Percentiles rank a stretch among this genome's conserved stretches.
These are phyloP conservation scores for Pisolithus thermaeus DNA, from an alignment of 1,284 basidiomycete species.

Conservation along the genomic window DNA sequence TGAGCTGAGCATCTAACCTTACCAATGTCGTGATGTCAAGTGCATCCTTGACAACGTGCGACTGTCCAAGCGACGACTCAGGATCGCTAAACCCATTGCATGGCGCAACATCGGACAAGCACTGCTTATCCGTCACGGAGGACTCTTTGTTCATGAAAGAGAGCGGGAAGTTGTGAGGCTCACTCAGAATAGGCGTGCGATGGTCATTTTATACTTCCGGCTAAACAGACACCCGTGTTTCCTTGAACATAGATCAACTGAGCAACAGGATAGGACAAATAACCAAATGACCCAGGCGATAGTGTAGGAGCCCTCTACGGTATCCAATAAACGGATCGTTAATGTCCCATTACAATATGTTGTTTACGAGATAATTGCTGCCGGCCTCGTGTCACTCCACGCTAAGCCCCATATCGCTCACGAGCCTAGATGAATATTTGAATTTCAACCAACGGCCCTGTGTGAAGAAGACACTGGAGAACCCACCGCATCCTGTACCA, in stretches of 20 bases:
- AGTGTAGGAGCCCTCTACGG: not conserved
- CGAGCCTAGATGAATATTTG: conserved; percentile 6
- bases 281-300: not conserved
- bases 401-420: conserved; percentile 9
- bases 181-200: not conserved
- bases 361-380: not conserved
- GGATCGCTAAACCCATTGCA: not conserved
- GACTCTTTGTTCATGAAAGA: not conserved
- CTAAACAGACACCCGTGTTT: not conserved
- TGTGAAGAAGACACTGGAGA: not conserved
- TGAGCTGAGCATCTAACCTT: not conserved
- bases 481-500: conserved; percentile 65
- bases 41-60: not conserved
- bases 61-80: not conserved
- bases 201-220: not conserved
- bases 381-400: not conserved
- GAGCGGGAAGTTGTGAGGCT: not conserved
- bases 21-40: not conserved
- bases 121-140: not conserved
- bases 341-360: not conserved
- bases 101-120: not conserved
- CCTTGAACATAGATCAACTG: not conserved
- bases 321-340: not conserved
- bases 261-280: not conserved
- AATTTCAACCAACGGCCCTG: not conserved